A percentile compares a stretch with the other conserved stretches of the same genome.
Evolutionary conservation across 345 rosid species (phyloP).

Genomic region (Populus euphratica): DNA sequence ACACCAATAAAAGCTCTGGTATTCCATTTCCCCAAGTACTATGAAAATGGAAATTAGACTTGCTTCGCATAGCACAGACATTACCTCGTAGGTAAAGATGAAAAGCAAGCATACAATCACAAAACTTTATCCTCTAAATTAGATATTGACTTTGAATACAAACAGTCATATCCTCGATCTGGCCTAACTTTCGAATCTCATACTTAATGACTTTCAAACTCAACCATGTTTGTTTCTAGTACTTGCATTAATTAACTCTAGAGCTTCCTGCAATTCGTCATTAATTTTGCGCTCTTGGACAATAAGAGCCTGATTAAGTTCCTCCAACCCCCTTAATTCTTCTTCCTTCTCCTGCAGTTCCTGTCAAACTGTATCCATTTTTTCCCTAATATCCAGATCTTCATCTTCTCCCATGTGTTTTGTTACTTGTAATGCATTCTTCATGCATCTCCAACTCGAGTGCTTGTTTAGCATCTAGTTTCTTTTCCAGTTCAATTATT

Average conservation of each 20-base stretch:
- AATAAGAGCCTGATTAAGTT: slow-evolving; percentile 36
- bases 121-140: background rate
- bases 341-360: slow-evolving; percentile 52
- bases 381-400: slow-evolving; percentile 30
- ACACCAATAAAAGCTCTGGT: slow-evolving; percentile 29
- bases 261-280: slow-evolving; percentile 56
- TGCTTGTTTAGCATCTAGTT: slow-evolving; percentile 54
- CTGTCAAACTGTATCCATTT: slow-evolving; percentile 33
- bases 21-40: slow-evolving; percentile 23
- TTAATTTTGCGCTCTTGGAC: slow-evolving; percentile 41
- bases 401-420: slow-evolving; percentile 54
- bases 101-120: background rate
- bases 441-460: slow-evolving; percentile 63
- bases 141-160: background rate
- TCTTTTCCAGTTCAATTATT: slow-evolving; percentile 42
- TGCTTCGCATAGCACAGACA: background rate
- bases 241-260: slow-evolving; percentile 50
- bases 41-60: slow-evolving; percentile 19
- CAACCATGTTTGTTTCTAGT: background rate
- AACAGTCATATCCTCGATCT: background rate
- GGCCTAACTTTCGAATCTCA: too few relatives aligned
- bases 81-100: too few relatives aligned
- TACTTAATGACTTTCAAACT: background rate
- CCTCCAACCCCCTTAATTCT: slow-evolving; percentile 36
- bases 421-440: slow-evolving; percentile 52